These are phyloP conservation scores for Yarrowia divulgata DNA, from an alignment of 805 yeast species.

Conservation along the genomic window DNA sequence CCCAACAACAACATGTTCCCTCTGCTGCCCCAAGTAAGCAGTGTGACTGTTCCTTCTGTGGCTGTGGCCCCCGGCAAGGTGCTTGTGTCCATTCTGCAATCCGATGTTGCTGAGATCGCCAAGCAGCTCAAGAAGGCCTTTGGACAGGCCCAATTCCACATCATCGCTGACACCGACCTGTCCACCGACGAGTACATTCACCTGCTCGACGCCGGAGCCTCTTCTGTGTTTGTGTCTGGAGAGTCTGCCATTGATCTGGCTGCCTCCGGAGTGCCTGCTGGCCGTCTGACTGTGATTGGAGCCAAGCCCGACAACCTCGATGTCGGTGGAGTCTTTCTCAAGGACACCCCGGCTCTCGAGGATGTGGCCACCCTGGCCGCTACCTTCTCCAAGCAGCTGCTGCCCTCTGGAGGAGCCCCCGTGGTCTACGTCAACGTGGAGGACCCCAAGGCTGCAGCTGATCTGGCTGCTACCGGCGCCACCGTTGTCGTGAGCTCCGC, in stretches of 20 bases:
- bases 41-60: constrained; percentile 9
- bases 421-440: constrained; percentile 44
- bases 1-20: constrained; percentile 19
- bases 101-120: constrained; percentile 15
- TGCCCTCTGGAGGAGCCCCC: constrained; percentile 40
- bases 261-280: constrained; percentile 60
- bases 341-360: constrained; percentile 24
- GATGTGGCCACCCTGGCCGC: constrained; percentile 24
- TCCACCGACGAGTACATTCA: constrained; percentile 57
- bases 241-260: constrained; percentile 50
- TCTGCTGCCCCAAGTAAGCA: constrained; percentile 31
- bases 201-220: constrained; percentile 68
- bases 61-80: constrained; percentile 29
- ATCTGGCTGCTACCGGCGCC: constrained; percentile 31
- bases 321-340: constrained; percentile 41
- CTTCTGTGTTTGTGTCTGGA: constrained; percentile 54
- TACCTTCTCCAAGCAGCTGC: constrained; percentile 18
- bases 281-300: constrained; percentile 54
- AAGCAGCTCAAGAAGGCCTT: constrained; percentile 24
- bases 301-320: constrained; percentile 40
- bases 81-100: constrained; percentile 11
- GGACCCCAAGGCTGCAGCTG: constrained; percentile 19
- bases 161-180: constrained; percentile 35
- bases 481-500: constrained; percentile 18
- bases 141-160: constrained; percentile 38